Conservation (phyloP, 164 flowering plant species). For the Cinnamomum chago region DNA sequence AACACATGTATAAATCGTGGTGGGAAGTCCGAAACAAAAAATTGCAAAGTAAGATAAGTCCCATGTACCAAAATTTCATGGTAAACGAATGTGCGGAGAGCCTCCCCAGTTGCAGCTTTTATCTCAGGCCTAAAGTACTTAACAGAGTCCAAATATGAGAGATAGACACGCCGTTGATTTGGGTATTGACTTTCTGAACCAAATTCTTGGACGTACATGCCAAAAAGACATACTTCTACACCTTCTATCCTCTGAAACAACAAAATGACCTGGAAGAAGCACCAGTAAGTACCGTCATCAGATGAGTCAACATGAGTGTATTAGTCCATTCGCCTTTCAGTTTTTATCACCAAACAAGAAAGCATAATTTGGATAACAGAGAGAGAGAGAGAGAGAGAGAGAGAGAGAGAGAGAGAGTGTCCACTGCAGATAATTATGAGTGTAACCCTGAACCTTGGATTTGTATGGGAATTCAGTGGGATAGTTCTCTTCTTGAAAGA, state of each 20-base stretch:
- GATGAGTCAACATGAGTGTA: background rate
- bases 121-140: slow-evolving; percentile 96
- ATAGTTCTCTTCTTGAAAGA: slow-evolving; percentile 88
- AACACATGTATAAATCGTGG: background rate
- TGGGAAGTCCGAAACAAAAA: background rate
- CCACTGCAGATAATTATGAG: background rate
- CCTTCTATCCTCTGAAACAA: slow-evolving; percentile 98
- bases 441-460: slow-evolving; percentile 61
- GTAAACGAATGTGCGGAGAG: slow-evolving; percentile 94
- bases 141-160: slow-evolving; percentile 95
- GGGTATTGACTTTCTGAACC: slow-evolving; percentile 88
- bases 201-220: slow-evolving; percentile 99
- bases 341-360: background rate
- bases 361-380: background rate
- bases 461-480: slow-evolving; percentile 89
- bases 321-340: background rate
- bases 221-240: slow-evolving; percentile 98
- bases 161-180: slow-evolving; percentile 94
- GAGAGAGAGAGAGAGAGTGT: background rate
- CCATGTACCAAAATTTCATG: slow-evolving; percentile 90
- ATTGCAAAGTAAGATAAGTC: background rate
- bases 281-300: background rate
- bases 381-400: background rate
- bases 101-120: slow-evolving; percentile 84
- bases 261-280: slow-evolving; percentile 62